Evolutionary conservation across 1,139 yeast genomes (phyloP).

Genomic region (Blastobotrys indianensis): DNA sequence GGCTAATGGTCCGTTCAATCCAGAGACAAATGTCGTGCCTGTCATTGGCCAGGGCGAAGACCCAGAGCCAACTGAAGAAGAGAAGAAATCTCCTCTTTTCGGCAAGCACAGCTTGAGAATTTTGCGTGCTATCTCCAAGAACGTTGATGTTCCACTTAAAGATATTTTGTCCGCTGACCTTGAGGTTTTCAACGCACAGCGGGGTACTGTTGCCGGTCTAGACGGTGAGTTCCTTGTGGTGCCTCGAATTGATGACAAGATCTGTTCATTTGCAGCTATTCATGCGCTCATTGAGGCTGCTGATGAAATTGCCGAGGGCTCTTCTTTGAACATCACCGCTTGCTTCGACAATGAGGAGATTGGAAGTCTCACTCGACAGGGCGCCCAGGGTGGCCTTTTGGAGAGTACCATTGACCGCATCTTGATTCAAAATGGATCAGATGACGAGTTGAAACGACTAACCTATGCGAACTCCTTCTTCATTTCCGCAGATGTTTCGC

Average conservation of each 20-base stretch:
- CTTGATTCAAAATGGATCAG: constrained; percentile 43
- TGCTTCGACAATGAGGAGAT: constrained; percentile 91
- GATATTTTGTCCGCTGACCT: constrained; percentile 84
- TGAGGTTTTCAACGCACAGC: constrained; percentile 77
- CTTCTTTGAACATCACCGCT: constrained; percentile 45
- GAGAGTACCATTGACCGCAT: constrained; percentile 71
- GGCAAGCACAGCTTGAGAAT: constrained; percentile 72
- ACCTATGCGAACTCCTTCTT: constrained; percentile 61
- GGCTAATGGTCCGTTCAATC: constrained; percentile 73
- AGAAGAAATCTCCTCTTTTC: constrained; percentile 53
- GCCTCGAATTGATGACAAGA: constrained; percentile 87
- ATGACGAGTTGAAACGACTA: constrained; percentile 38
- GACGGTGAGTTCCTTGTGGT: constrained; percentile 85
- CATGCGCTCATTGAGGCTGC: constrained; percentile 49
- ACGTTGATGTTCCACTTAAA: constrained; percentile 47
- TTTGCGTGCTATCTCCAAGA: constrained; percentile 62
- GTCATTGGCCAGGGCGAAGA: constrained; percentile 57
- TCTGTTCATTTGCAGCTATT: constrained; percentile 80
- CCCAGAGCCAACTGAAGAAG: constrained; percentile 49
- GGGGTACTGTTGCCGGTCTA: constrained; percentile 78
- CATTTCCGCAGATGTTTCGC: constrained; percentile 88
- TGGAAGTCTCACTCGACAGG: constrained; percentile 84
- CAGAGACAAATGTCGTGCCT: constrained; percentile 83
- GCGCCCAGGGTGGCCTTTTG: constrained; percentile 83
- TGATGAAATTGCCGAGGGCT: constrained; percentile 31